Conservation (phyloP, 2,329 filamentous ascomycete genomes). For the Colletotrichum coccodes region DNA sequence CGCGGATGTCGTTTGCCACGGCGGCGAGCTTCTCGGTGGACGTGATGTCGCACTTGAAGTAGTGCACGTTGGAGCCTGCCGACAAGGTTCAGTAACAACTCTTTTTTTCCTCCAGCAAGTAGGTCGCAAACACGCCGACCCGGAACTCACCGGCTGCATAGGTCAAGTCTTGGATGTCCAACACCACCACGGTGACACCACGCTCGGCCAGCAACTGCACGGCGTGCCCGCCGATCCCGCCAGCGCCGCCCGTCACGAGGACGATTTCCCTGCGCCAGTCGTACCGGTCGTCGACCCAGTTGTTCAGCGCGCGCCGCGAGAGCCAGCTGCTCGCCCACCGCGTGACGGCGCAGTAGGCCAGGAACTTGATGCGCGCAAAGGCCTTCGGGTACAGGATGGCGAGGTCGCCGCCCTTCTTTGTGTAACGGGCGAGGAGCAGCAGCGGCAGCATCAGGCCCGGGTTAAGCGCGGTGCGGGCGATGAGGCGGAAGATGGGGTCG, state of each 20-base stretch:
- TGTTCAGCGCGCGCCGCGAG: constrained; percentile 59
- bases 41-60: constrained; percentile 77
- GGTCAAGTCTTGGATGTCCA: constrained; percentile 72
- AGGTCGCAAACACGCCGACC: not conserved
- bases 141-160: constrained; percentile 57
- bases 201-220: constrained; percentile 72
- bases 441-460: constrained; percentile 72
- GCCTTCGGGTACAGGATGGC: constrained; percentile 61
- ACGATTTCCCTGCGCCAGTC: constrained; percentile 77
- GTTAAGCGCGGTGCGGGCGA: constrained; percentile 72
- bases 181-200: constrained; percentile 74
- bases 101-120: too few relatives aligned
- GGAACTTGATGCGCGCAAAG: constrained; percentile 61
- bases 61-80: constrained; percentile 65
- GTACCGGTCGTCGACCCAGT: constrained; percentile 64
- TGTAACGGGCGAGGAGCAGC: constrained; percentile 71
- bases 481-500: constrained; percentile 67
- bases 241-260: constrained; percentile 78
- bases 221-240: constrained; percentile 76
- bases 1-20: constrained; percentile 63
- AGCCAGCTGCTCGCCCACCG: constrained; percentile 60
- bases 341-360: constrained; percentile 63
- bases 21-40: constrained; percentile 62
- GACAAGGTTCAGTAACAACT: constrained; percentile 5
- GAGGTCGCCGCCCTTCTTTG: constrained; percentile 67